These are phyloP conservation scores for Geranium rotundifolium DNA, from an alignment of 345 rosid genomes.

Conservation along the genomic window DNA sequence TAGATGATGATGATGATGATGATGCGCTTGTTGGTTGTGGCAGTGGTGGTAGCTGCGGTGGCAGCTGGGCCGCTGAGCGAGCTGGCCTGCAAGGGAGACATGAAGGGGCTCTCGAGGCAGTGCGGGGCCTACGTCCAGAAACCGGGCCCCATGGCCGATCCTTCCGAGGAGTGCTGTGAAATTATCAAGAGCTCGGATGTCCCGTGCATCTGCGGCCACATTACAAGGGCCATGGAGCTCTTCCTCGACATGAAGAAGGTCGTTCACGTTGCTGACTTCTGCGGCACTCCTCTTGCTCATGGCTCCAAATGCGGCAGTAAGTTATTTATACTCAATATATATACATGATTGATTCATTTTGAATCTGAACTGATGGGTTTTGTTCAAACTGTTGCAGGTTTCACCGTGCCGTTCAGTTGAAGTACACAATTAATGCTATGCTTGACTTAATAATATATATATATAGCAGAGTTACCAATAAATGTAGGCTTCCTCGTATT, in stretches of 20 bases:
- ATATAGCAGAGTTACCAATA: too few species aligned
- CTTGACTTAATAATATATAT: too few species aligned
- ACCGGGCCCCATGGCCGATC: conserved; percentile 10
- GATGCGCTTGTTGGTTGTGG: background rate
- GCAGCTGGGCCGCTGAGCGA: background rate
- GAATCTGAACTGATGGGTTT: too few species aligned
- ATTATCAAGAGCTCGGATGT: conserved; percentile 14
- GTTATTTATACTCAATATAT: background rate
- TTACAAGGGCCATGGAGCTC: conserved; percentile 16
- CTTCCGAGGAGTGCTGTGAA: conserved; percentile 22
- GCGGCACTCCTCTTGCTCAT: conserved; percentile 23
- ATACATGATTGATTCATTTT: too few species aligned
- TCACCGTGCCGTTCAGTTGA: too few species aligned
- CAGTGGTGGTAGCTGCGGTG: background rate
- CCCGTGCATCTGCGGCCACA: conserved; percentile 20
- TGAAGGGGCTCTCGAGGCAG: conserved; percentile 2
- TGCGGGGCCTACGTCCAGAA: conserved; percentile 13
- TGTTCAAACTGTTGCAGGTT: too few species aligned
- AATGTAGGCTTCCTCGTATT: too few species aligned
- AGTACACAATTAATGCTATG: too few species aligned
- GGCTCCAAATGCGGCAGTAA: conserved; percentile 42
- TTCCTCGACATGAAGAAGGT: conserved; percentile 33
- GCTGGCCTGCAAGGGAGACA: conserved; percentile 7
- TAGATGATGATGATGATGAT: background rate
- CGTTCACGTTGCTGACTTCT: conserved; percentile 25